phyloP scores from a whole-genome alignment of 495 filamentous ascomycete species.

The Chaetomidium leptoderma region DNA sequence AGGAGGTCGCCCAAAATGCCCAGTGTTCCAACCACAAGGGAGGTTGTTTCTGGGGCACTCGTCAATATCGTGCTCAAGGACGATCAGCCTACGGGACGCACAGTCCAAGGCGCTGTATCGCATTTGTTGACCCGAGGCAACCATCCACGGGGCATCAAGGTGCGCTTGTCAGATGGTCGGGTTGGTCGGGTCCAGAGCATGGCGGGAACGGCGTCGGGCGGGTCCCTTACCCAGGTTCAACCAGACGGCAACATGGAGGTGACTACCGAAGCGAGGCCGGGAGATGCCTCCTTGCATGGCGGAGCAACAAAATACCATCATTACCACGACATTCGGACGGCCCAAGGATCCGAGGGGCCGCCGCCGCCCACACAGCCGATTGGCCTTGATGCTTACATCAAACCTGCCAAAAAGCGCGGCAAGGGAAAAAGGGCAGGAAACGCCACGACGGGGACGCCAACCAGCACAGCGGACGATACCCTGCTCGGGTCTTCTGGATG shows the following conservation, averaged over 20 bases:
- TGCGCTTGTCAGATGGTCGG: slow-evolving; percentile 60
- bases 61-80: slow-evolving; percentile 68
- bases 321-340: no score
- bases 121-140: slow-evolving; percentile 64
- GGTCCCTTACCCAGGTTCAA: background rate
- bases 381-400: slow-evolving; percentile 46
- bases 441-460: slow-evolving; percentile 7
- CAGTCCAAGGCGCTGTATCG: slow-evolving; percentile 56
- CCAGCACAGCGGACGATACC: slow-evolving; percentile 12
- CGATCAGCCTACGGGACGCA: slow-evolving; percentile 65
- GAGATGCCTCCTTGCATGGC: background rate
- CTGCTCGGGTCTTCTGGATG: background rate
- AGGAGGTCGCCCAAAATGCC: background rate
- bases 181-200: slow-evolving; percentile 65
- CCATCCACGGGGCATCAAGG: slow-evolving; percentile 74
- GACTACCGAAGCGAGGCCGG: slow-evolving; percentile 1
- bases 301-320: no score
- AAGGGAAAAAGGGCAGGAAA: slow-evolving; percentile 25
- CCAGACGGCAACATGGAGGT: background rate
- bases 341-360: no score
- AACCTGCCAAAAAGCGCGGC: slow-evolving; percentile 37
- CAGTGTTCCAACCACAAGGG: slow-evolving; percentile 45
- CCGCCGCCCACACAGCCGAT: slow-evolving; percentile 23
- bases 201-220: slow-evolving; percentile 23
- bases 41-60: slow-evolving; percentile 52